phyloP scores from a whole-genome alignment of 1,284 basidiomycete genomes.

The Cutaneotrichosporon sp. region DNA sequence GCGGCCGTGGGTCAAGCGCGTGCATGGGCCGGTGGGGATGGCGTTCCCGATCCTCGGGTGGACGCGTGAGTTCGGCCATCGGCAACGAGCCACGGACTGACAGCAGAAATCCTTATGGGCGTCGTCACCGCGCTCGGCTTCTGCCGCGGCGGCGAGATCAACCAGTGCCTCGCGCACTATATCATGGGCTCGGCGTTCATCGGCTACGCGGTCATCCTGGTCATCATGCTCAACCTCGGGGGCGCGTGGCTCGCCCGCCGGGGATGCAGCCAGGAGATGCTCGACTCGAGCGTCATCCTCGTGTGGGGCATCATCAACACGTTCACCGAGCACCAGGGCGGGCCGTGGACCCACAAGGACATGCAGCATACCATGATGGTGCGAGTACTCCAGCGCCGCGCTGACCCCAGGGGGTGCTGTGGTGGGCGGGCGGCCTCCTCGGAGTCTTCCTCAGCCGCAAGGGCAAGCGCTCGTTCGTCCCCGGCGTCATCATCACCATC shows the following conservation, averaged over 20 bases:
- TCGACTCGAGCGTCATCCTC: constrained; percentile 86
- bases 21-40: constrained; percentile 82
- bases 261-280: constrained; percentile 72
- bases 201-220: constrained; percentile 80
- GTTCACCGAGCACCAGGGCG: constrained; percentile 86
- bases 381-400: not conserved
- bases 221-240: constrained; percentile 78
- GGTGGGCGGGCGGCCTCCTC: constrained; percentile 87
- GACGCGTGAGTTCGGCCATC: constrained; percentile 76
- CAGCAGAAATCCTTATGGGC: constrained; percentile 54
- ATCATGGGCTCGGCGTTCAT: constrained; percentile 86
- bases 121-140: constrained; percentile 56
- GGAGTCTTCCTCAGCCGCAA: constrained; percentile 84
- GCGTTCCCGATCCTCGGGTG: constrained; percentile 84
- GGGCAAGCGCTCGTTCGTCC: constrained; percentile 81
- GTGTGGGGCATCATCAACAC: constrained; percentile 84
- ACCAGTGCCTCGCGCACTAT: constrained; percentile 84
- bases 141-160: constrained; percentile 69
- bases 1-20: constrained; percentile 69
- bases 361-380: constrained; percentile 84
- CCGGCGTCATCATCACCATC: constrained; percentile 78
- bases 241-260: constrained; percentile 71
- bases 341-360: constrained; percentile 79
- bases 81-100: too few species aligned
- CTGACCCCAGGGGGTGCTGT: constrained; percentile 61